Evolutionary conservation across 73 alveolate species (phyloP), one percentile per base, ranked within the genome.

Genomic region (Stentor coeruleus): DNA sequence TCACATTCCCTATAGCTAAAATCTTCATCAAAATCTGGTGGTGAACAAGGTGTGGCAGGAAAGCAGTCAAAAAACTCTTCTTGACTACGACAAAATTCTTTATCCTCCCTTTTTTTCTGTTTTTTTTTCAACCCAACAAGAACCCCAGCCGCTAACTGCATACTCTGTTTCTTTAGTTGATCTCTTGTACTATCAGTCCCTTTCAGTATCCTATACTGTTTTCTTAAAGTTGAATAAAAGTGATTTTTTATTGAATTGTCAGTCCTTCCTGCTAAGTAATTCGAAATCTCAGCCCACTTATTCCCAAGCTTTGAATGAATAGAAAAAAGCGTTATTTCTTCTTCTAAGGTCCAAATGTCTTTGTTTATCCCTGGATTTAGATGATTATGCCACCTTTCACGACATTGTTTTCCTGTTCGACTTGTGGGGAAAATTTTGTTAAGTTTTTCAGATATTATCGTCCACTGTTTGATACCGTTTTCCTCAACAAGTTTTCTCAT

Each of bases 251-350:
- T 91, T 11, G 95, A 87, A 83, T 94, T 94, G n/a, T n/a, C n/a
- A n/a, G n/a, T n/a, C n/a, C n/a, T n/a, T n/a, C n/a, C n/a, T n/a
- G n/a, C n/a, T n/a, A n/a, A n/a, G n/a, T n/a, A n/a, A n/a, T n/a
- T n/a, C n/a, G n/a, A 39, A 30, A 94, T 96, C 74, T 93, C 93
- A 83, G 96, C 86, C 98, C 99, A 96, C 87, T 92, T 96, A 41
- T 93, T 95, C 38, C 99, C 99, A 76, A 92, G 84, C 74, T 88
- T 90, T 35, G 59, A 66, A 72, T 93, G 93, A 77, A 84, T 91
- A 76, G 88, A 89, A 33, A 91, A 74, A 41, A 93, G 82, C 39
- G 81, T 59, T 57, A 89, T 76, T 76, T 93, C 98, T 84, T 93
- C 98, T 86, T 89, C 91, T 49, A 77, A 74, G 39, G 89, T 84